These are phyloP conservation scores for Panicum virgatum DNA, from an alignment of 202 grass and related monocot genomes.

Conservation along the genomic window DNA sequence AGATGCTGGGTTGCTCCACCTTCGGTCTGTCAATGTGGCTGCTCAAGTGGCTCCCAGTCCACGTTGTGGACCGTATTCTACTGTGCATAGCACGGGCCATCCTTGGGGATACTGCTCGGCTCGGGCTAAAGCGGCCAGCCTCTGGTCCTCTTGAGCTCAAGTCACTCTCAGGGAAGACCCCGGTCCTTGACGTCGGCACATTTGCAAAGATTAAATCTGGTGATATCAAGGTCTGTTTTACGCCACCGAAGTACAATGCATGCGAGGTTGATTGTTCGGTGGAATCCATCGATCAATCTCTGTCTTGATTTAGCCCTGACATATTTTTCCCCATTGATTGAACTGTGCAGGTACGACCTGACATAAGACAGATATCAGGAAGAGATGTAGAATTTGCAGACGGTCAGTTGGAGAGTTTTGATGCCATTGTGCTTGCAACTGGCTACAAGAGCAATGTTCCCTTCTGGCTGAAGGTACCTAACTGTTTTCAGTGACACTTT, in stretches of 20 bases:
- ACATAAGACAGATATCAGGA: constrained; percentile 52
- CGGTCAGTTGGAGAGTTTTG: constrained; percentile 53
- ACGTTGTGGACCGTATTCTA: constrained; percentile 70
- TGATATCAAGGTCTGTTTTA: constrained; percentile 74
- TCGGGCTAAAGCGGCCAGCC: constrained; percentile 75
- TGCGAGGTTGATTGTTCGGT: constrained; percentile 24
- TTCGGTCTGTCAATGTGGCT: constrained; percentile 92
- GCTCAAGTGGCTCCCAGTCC: constrained; percentile 80
- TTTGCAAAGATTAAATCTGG: constrained; percentile 89
- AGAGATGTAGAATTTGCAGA: constrained; percentile 65
- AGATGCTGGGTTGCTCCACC: constrained; percentile 86
- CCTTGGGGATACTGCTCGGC: constrained; percentile 75
- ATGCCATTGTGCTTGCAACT: constrained; percentile 76
- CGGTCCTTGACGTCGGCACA: constrained; percentile 92
- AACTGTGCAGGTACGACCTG: constrained; percentile 61
- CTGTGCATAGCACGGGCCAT: constrained; percentile 60
- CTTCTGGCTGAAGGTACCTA: constrained; percentile 80
- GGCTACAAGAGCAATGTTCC: constrained; percentile 97
- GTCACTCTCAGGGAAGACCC: constrained; percentile 88
- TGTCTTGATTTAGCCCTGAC: constrained; percentile 18
- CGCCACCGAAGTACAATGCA: constrained; percentile 24
- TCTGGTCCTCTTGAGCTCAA: constrained; percentile 92
- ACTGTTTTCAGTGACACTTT: neutral
- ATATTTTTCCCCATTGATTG: constrained; percentile 28
- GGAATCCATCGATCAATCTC: neutral